Evolutionary conservation across 345 rosid genomes (phyloP), one percentile per base, ranked within the genome.

Genomic region (Diplotaxis tenuifolia): DNA sequence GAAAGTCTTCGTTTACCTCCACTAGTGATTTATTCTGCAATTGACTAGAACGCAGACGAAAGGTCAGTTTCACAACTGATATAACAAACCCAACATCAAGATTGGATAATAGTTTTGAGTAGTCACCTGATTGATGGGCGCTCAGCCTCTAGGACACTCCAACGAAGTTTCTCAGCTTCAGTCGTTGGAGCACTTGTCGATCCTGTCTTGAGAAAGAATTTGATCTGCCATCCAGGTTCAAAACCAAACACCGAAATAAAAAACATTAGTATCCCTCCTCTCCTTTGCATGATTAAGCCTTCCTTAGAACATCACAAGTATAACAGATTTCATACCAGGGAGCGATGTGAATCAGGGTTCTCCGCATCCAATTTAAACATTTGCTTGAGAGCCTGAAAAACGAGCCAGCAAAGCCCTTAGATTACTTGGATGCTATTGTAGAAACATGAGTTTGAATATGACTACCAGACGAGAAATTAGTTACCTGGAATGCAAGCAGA

Each of bases 401-500:
- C 4, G 27, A 58, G 63, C 42, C 18, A 12, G 20, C 16, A 20
- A 45, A 34, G 16, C 36, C 23, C 36, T 57, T 32, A 57, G 2
- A 65, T 32, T 58, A 60, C 68, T 62, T 67, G 52, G 10, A 64
- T 3, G 12, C 47, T 29, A 29, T 5, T 45, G 31, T 3, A 45
- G 4, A 50, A 57, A 64, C 16, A 70, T 58, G 32, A 56, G 42
- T 18, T 58, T 49, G 42, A 22, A 55, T 34, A 60, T 19, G 55
- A 67, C 9, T 28, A 28, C 15, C 29, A 59, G 29, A 65, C 18
- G n/a, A 69, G 70, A 40, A 54, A 54, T 38, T 5, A 31, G 29
- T 52, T 78, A 96, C 99, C 99, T 92, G 98, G 69, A 96, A 86
- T 16, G 98, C 98, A 70, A 89, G 94, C 64, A 96, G 85, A 83